Evolutionary conservation across 2,329 filamentous ascomycete genomes (phyloP).

Genomic region (Phoma herbarum): DNA sequence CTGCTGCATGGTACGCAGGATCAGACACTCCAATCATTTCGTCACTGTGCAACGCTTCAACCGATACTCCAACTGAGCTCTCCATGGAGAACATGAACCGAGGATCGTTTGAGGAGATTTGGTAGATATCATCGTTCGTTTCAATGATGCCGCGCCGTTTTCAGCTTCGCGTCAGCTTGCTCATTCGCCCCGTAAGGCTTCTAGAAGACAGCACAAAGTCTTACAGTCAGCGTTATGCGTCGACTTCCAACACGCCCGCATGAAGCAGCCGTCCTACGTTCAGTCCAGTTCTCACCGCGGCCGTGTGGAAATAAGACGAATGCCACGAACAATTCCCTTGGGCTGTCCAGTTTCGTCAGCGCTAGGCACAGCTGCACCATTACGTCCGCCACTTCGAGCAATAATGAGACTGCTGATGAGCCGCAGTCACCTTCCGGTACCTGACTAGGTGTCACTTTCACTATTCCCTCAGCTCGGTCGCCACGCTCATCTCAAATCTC

Average conservation of each 20-base stretch:
- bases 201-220: not conserved
- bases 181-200: not conserved
- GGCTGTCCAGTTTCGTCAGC: constrained; percentile 6
- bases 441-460: not conserved
- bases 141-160: not conserved
- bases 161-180: not conserved
- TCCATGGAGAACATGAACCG: not conserved
- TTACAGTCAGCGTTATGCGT: not conserved
- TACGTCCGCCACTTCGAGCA: not conserved
- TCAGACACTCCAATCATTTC: not conserved
- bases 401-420: not conserved
- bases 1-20: constrained; percentile 3
- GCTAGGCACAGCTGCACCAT: constrained; percentile 2
- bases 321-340: not conserved
- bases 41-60: not conserved
- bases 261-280: not conserved
- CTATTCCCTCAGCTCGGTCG: not conserved
- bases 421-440: not conserved
- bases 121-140: not conserved
- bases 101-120: no score
- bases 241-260: not conserved
- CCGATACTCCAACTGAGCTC: not conserved
- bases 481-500: not conserved
- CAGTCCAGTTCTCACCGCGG: not conserved
- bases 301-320: not conserved